Evolutionary conservation across 371 early-diverging fungal genomes (phyloP), one percentile per base, ranked within the genome.

Genomic region (Mortierella sp.): DNA sequence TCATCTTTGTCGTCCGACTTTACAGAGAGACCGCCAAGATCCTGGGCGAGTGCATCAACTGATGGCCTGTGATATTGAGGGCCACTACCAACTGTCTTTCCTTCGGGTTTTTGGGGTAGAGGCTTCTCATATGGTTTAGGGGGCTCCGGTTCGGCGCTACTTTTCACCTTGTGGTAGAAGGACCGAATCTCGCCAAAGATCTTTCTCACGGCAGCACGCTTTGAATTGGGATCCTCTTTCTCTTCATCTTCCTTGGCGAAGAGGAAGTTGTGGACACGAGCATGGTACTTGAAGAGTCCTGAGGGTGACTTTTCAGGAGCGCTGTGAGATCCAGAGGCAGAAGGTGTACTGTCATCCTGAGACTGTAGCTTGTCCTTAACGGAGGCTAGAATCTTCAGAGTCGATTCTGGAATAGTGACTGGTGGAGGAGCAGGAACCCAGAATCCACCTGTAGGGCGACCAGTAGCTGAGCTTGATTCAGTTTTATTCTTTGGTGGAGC

Each of bases 391-490:
- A 58, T 45, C 59, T 69, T 71, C 16, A 70, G 32, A 6, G 81
- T 81, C n/a, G 81, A 75, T 32, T 81, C 81, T 36, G 81, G 76
- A 50, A 81, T 69, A 36, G 65, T 75, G 62, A 69, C 81, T 4
- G 61, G 69, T 1, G 72, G 58, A 13, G 81, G 81, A 19, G 70
- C 76, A 28, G 69, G 65, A 4, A 81, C 43, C 81, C 81, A 81
- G 67, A 81, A 72, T 52, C 81, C 81, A 52, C 74, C 70, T 0
- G 74, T 66, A 4, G 81, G 58, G n/a, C 61, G 67, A 1, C 71
- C 67, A 4, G 65, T 13, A n/a, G 69, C 60, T 5, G 72, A 52
- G 28, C 64, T 55, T 3, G 75, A 24, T 28, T 74, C 70, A 9
- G 61, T 68, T 24, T 74, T 75, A 52, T 72, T 81, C 67, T 81